A percentile compares a stretch with the other conserved stretches of the same genome.
Evolutionary conservation across 495 filamentous ascomycete genomes (phyloP).

Genomic region (Trichoderma virens): DNA sequence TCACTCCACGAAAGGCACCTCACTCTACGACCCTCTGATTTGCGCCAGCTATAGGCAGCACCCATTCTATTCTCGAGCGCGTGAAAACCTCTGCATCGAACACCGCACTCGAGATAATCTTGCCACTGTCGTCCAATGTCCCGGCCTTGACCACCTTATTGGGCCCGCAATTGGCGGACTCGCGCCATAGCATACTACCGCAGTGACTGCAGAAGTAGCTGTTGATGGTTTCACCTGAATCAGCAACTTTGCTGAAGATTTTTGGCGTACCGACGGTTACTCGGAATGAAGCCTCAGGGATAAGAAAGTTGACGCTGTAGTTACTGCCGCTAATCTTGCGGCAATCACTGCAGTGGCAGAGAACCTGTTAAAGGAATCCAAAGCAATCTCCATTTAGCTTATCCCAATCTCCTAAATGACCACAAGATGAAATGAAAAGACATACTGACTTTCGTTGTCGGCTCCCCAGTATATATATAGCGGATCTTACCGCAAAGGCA

Average conservation of each 20-base stretch:
- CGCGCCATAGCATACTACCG: slow-evolving; percentile 26
- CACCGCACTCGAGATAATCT: background rate
- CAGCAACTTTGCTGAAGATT: background rate
- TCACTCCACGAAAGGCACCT: background rate
- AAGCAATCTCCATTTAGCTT: background rate
- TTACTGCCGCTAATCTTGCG: slow-evolving; percentile 52
- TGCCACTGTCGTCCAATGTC: background rate
- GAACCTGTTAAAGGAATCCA: background rate
- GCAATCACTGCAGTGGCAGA: slow-evolving; percentile 52
- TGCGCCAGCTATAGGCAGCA: background rate
- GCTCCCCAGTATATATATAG: background rate
- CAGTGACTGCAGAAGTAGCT: slow-evolving; percentile 46
- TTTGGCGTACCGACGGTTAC: slow-evolving; percentile 11
- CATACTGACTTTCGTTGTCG: background rate
- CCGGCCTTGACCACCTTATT: background rate
- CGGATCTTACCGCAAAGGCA: background rate
- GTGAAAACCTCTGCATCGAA: background rate
- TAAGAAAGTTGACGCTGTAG: slow-evolving; percentile 48
- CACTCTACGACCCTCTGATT: background rate
- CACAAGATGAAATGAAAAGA: background rate
- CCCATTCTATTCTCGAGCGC: background rate
- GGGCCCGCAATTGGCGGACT: background rate
- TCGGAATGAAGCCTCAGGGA: slow-evolving; percentile 15
- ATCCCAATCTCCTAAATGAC: background rate
- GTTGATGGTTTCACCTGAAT: background rate